Base-by-base conservation (phyloP, 108 stramenopile species). In the Skeletonema tropicum region DNA sequence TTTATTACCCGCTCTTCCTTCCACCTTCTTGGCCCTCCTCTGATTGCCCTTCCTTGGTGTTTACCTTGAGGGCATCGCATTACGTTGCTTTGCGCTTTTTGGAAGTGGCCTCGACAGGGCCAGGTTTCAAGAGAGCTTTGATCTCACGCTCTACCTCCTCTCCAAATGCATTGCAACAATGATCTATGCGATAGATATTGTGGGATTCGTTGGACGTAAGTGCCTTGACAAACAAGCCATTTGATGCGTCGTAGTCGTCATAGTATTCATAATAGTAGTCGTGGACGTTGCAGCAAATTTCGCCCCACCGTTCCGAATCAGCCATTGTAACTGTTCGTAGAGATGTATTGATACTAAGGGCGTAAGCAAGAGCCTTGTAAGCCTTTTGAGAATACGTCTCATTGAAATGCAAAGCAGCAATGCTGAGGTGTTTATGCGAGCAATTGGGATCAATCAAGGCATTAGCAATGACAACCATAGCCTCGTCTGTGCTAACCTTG, bases 371-470 rank as follows among this genome's bases (percentile, higher is more conserved):
- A 46, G 45, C 45, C 45, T 46, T 46, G 45, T 46, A 46, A n/a
- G 45, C 45, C 13, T 0, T 14, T n/a, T 46, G 15, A 4, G 45
- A 46, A 14, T n/a, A 46, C 4, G 13, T n/a, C 45, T 46, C 45
- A n/a, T 46, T 46, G 45, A 46, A 46, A 46, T 46, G 45, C 45
- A 46, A 46, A 46, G 13, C 45, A 46, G 13, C 45, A 46, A 46
- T 46, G 45, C 14, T 46, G 45, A 46, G 45, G n/a, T 46, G 45
- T n/a, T 46, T 46, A 13, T 46, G 45, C 15, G 45, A 46, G 45
- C 45, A 46, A 46, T 46, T n/a, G n/a, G 45, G 45, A 46, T 46
- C 45, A 15, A 46, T 46, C 45, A 46, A 46, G n/a, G 45, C 45
- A 12, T 46, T n/a, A 14, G 45, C 45, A 46, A 46, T 46, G 1